These are phyloP conservation scores for Daldinia grandis DNA, from an alignment of 495 filamentous ascomycete genomes.

Conservation along the genomic window DNA sequence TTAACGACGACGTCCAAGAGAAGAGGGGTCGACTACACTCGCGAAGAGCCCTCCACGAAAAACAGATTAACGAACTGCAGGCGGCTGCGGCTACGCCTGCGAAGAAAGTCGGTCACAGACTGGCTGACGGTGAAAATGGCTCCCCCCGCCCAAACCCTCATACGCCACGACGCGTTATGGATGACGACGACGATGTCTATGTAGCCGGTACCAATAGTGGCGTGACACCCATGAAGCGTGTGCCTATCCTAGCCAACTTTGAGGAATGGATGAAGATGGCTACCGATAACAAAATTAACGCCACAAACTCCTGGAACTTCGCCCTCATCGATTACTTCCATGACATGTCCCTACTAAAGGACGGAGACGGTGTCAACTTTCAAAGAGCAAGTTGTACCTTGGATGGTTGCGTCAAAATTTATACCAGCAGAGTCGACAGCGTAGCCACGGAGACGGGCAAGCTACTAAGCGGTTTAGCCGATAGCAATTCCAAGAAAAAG, in stretches of 20 bases:
- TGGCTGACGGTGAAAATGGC: slow-evolving; percentile 68
- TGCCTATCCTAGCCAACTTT: slow-evolving; percentile 95
- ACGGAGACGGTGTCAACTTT: slow-evolving; percentile 97
- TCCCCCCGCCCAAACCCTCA: slow-evolving; percentile 67
- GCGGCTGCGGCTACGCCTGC: slow-evolving; percentile 84
- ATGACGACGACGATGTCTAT: slow-evolving; percentile 64
- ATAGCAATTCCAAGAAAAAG: slow-evolving; percentile 82
- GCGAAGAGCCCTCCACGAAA: slow-evolving; percentile 85
- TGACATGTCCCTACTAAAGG: slow-evolving; percentile 96
- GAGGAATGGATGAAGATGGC: slow-evolving; percentile 99
- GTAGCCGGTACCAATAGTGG: slow-evolving; percentile 69
- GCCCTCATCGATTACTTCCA: slow-evolving; percentile 99
- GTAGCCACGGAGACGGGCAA: slow-evolving; percentile 98
- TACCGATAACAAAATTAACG: slow-evolving; percentile 99
- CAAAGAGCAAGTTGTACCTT: slow-evolving; percentile 98
- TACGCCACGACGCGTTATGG: slow-evolving; percentile 57
- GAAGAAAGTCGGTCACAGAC: slow-evolving; percentile 69
- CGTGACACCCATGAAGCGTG: slow-evolving; percentile 95
- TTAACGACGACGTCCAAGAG: slow-evolving; percentile 95
- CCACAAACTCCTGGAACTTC: slow-evolving; percentile 98
- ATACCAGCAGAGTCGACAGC: slow-evolving; percentile 97
- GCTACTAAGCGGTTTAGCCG: slow-evolving; percentile 91
- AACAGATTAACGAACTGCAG: slow-evolving; percentile 90
- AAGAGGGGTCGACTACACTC: slow-evolving; percentile 89
- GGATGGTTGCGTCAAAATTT: slow-evolving; percentile 99